Percentiles rank a stretch among this genome's conserved stretches.
phyloP scores from a whole-genome alignment of 2,329 filamentous ascomycete genomes.

The Penicillium sp. region DNA sequence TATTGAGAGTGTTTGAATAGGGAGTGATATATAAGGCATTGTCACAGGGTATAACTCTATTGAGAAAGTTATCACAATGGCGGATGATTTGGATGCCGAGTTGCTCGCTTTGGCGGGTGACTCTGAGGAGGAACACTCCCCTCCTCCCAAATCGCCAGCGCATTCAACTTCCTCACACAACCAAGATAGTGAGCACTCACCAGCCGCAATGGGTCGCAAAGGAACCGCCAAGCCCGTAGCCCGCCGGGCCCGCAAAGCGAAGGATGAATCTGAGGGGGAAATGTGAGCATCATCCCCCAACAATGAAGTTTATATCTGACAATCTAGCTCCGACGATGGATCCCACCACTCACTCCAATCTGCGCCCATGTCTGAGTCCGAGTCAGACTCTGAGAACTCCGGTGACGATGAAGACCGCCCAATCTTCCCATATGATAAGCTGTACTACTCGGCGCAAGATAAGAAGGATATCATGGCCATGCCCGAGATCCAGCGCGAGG shows the following conservation, averaged over 20 bases:
- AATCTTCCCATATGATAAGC: constrained; percentile 82
- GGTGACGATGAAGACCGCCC: constrained; percentile 51
- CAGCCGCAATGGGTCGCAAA: constrained; percentile 50
- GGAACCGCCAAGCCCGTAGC: constrained; percentile 40
- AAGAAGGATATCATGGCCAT: constrained; percentile 79
- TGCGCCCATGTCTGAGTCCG: constrained; percentile 86
- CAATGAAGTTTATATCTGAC: constrained; percentile 9
- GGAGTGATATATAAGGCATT: not conserved
- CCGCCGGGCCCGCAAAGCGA: constrained; percentile 49
- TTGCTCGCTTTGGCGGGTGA: constrained; percentile 86
- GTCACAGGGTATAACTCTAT: not conserved
- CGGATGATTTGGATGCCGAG: constrained; percentile 82
- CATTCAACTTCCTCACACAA: constrained; percentile 53
- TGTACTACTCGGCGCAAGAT: constrained; percentile 73
- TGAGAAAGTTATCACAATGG: constrained; percentile 59
- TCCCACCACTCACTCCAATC: constrained; percentile 76
- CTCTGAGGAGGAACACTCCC: constrained; percentile 56
- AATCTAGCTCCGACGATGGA: constrained; percentile 64
- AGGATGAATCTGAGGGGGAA: constrained; percentile 78
- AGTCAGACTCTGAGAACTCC: constrained; percentile 69
- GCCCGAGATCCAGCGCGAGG: constrained; percentile 88
- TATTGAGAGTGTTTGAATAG: not conserved
- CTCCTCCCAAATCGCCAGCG: constrained; percentile 56
- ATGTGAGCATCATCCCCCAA: constrained; percentile 61
- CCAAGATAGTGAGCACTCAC: constrained; percentile 38